Conservation (phyloP, 768 basidiomycete genomes). For the Tylopilus subfusipes region DNA sequence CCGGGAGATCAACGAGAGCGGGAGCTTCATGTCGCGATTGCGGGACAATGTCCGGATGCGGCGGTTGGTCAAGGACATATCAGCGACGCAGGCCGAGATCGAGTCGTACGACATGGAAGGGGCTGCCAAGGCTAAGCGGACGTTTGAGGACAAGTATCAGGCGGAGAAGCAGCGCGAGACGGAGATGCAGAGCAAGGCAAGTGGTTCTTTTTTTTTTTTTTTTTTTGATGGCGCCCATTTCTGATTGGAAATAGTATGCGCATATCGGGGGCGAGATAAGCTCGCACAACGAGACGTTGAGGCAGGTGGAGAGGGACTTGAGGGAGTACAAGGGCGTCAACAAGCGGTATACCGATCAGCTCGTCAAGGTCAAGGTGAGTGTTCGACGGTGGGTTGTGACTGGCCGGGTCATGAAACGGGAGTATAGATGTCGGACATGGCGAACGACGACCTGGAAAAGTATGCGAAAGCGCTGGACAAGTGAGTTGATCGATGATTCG, state of each 20-base stretch:
- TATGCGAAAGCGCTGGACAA: conserved; percentile 96
- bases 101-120: conserved; percentile 78
- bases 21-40: conserved; percentile 63
- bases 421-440: conserved; percentile 95
- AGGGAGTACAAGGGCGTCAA: conserved; percentile 85
- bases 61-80: conserved; percentile 62
- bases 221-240: no score
- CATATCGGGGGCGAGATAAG: conserved; percentile 80
- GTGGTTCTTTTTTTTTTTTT: conserved; percentile 20
- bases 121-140: conserved; percentile 77
- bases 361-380: conserved; percentile 89
- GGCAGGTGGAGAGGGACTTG: conserved; percentile 64
- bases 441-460: conserved; percentile 95
- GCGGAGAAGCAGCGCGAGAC: conserved; percentile 70
- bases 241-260: conserved; percentile 61
- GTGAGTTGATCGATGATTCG: conserved; percentile 42
- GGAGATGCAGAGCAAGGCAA: conserved; percentile 64
- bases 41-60: conserved; percentile 83
- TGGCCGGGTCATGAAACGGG: neutral
- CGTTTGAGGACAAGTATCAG: conserved; percentile 79
- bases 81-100: conserved; percentile 67
- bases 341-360: conserved; percentile 82
- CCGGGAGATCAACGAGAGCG: conserved; percentile 76
- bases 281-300: conserved; percentile 63
- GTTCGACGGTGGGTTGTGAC: neutral